Evolutionary conservation across 2,329 filamentous ascomycete species (phyloP).

Genomic region (Tolypocladium cylindrosporum): DNA sequence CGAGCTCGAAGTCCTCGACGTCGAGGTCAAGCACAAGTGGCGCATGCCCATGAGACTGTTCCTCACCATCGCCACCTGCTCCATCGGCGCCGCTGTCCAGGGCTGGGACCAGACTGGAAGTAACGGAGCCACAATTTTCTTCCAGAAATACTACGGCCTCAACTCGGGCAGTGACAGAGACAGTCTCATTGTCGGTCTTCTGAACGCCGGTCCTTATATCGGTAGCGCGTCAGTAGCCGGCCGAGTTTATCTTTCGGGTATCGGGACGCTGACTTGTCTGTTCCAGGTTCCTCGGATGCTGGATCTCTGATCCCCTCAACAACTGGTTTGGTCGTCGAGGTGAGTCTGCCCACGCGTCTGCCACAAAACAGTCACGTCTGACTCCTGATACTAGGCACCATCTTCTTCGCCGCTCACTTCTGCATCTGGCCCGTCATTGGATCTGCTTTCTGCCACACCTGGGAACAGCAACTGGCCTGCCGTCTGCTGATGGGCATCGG

Average conservation of each 20-base stretch:
- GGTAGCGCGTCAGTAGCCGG: constrained; percentile 29
- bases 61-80: constrained; percentile 57
- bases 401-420: constrained; percentile 67
- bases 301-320: constrained; percentile 56
- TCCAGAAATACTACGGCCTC: constrained; percentile 36
- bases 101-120: constrained; percentile 56
- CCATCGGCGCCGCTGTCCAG: constrained; percentile 57
- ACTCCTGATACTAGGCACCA: constrained; percentile 19
- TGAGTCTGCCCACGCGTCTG: not conserved
- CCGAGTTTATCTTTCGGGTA: too few species aligned
- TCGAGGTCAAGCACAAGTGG: constrained; percentile 58
- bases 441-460: constrained; percentile 54
- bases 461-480: constrained; percentile 56
- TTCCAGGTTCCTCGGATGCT: constrained; percentile 39
- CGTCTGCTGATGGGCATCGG: constrained; percentile 61
- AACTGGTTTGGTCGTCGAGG: constrained; percentile 32
- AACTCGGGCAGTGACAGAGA: constrained; percentile 17
- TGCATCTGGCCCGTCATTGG: constrained; percentile 55
- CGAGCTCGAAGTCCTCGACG: constrained; percentile 46
- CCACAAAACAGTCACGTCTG: not conserved
- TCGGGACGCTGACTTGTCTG: not conserved
- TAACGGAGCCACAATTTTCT: constrained; percentile 53
- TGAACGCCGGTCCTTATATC: constrained; percentile 49
- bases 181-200: constrained; percentile 48
- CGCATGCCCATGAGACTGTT: constrained; percentile 50